A percentile compares a stretch with the other conserved stretches of the same genome.
phyloP scores from a whole-genome alignment of 805 yeast species.

The Myxozyma lipomycoides region DNA sequence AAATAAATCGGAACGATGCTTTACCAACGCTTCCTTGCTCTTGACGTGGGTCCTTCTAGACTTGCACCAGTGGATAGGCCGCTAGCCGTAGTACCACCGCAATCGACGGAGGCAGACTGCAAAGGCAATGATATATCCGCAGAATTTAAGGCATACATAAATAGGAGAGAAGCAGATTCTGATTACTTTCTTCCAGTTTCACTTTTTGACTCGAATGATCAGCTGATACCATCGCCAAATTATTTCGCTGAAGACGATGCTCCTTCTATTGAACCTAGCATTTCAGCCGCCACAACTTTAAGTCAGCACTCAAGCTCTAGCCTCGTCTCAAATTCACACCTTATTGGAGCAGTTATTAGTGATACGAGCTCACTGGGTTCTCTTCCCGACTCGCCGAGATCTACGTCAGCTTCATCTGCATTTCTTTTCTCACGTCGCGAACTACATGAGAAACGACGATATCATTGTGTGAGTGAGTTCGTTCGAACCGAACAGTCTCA shows the following conservation, averaged over 20 bases:
- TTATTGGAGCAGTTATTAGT: slow-evolving; percentile 16
- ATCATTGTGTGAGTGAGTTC: slow-evolving; percentile 23
- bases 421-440: neutral
- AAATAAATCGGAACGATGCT: too few species aligned
- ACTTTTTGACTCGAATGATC: too few species aligned
- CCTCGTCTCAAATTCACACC: slow-evolving; percentile 9
- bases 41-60: too few species aligned
- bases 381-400: slow-evolving; percentile 2
- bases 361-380: slow-evolving; percentile 16
- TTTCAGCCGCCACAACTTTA: neutral
- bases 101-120: too few species aligned
- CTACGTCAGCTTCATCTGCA: neutral
- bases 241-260: too few species aligned
- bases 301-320: slow-evolving; percentile 3
- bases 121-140: neutral
- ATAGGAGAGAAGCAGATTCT: neutral
- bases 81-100: too few species aligned
- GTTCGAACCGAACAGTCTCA: slow-evolving; percentile 24
- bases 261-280: too few species aligned
- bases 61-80: too few species aligned
- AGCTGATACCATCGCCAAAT: too few species aligned
- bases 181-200: too few species aligned
- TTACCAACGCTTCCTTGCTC: too few species aligned
- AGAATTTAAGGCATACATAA: neutral
- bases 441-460: slow-evolving; percentile 16